Percentiles rank a stretch among this genome's conserved stretches.
Conservation (phyloP, 768 basidiomycete genomes). For the Sarcodon sp. region DNA sequence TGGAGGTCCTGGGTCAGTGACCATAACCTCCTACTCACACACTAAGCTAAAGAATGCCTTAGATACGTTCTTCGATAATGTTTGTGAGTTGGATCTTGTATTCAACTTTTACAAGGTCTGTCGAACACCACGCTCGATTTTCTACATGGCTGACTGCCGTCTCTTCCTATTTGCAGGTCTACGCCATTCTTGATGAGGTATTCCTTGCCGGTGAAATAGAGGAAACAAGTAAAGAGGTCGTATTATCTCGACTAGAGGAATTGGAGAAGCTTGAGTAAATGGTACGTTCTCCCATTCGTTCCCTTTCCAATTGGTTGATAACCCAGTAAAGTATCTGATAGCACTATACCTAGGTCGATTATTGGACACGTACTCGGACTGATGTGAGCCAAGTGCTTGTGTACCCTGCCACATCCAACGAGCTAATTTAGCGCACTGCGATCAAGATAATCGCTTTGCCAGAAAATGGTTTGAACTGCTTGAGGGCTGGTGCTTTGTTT, state of each 20-base stretch:
- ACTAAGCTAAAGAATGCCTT: neutral
- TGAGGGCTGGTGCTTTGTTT: no score
- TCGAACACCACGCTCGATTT: neutral
- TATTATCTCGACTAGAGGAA: constrained; percentile 79
- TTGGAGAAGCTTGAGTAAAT: constrained; percentile 80
- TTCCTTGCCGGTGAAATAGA: constrained; percentile 98
- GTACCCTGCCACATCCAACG: no score
- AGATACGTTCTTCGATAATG: constrained; percentile 99
- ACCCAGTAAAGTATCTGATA: no score
- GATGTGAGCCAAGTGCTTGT: no score
- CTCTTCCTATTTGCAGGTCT: constrained; percentile 44
- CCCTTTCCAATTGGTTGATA: no score
- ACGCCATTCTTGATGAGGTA: constrained; percentile 96
- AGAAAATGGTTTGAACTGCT: no score
- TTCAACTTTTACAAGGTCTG: constrained; percentile 97
- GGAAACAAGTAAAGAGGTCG: constrained; percentile 96
- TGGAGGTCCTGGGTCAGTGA: constrained; percentile 83
- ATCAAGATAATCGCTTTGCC: no score
- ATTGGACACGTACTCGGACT: no score
- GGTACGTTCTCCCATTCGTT: no score
- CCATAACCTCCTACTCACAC: neutral
- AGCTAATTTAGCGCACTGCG: no score
- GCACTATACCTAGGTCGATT: no score
- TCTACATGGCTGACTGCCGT: neutral
- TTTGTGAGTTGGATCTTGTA: constrained; percentile 94